Base-by-base conservation (phyloP, 371 early-diverging fungal genomes). In the Rhizopus delemar region DNA sequence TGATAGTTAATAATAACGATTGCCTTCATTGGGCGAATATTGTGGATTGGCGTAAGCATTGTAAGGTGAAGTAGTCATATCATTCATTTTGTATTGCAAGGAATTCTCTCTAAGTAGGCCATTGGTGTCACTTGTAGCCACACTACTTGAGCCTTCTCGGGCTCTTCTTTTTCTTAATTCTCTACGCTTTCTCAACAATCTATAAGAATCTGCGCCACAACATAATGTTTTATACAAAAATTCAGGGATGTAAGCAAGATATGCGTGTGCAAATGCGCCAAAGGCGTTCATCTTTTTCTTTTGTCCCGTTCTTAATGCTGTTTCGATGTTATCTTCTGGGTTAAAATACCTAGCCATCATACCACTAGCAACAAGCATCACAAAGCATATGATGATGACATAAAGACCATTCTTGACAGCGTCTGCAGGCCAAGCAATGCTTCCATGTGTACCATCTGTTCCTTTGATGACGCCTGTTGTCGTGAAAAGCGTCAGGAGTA, bases 381-480 rank as follows among this genome's bases (percentile, higher is more conserved):
- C 71, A 3, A 56, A 57, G 41, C 75, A 75, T 8, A 75, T 64
- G n/a, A 80, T 52, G 12, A 77, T 69, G 5, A 75, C 73, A 41
- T 73, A 62, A 8, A 75, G 13, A 36, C 80, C 80, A 35, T 75
- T 71, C 15, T 77, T 70, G 48, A 80, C 75, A 8, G 73, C 75
- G 11, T 70, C 74, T 11, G 75, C 66, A 3, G 74, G 59, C 80
- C 80, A 80, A 8, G 70, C 62, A 13, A 73, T 43, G 8, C 68
- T 65, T 29, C 70, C 76, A 22, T 68, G 52, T 1, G 57, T 41
- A 6, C 74, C 71, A 46, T 70, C 70, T 0, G 77, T 70, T 4
- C 71, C 75, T 11, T 77, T 65, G 51, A 80, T 80, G 0, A 80
- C 71, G 34, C 68, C 39, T 3, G n/a, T 41, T 4, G 66, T 70